Base-by-base conservation (phyloP, 148 eudicot species). In the Oxyria digyna region DNA sequence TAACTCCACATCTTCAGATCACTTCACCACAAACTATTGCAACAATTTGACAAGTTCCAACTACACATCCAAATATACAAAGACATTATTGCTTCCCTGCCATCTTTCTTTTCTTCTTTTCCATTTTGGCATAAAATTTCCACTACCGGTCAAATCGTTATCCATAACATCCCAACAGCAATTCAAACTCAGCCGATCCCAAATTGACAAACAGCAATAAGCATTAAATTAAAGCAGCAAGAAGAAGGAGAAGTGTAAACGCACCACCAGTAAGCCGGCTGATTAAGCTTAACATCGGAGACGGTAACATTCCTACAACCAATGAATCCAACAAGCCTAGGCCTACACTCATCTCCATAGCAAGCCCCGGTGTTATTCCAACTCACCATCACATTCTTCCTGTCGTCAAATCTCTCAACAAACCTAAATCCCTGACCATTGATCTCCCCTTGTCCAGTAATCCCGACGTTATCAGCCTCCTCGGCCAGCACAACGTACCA, bases 331-430 rank as follows among this genome's bases (percentile, higher is more conserved):
- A 94, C 88, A 48, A 94, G 75, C 38, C 98, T 75, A 0, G 98
- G 98, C 73, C 98, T 41, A 35, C 98, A 94, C 82, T 94, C 98
- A 43, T 90, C 97, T 13, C 95, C 98, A 31, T 62, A 41, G 46
- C 98, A 94, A 29, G 76, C 83, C 27, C 97, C 96, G 0, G 92
- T 90, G 37, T 67, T 31, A 62, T 94, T 94, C 98, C 98, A 94
- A 26, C 97, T 94, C 82, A 94, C 90, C 98, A 90, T 94, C 82
- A 94, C 98, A 71, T 90, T 94, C 85, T 94, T 94, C 85, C 73
- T 82, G 75, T 82, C 85, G 68, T 94, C 89, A 40, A 82, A 90
- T 73, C 81, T 83, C 81, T 75, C 72, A 67, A 94, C 97, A 46
- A 87, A 94, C 85, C 69, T 31, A 76, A 80, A 76, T 4, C 98